These are phyloP conservation scores for Phytophthora fragariaefolia DNA, from an alignment of 352 stramenopile species.

Conservation along the genomic window DNA sequence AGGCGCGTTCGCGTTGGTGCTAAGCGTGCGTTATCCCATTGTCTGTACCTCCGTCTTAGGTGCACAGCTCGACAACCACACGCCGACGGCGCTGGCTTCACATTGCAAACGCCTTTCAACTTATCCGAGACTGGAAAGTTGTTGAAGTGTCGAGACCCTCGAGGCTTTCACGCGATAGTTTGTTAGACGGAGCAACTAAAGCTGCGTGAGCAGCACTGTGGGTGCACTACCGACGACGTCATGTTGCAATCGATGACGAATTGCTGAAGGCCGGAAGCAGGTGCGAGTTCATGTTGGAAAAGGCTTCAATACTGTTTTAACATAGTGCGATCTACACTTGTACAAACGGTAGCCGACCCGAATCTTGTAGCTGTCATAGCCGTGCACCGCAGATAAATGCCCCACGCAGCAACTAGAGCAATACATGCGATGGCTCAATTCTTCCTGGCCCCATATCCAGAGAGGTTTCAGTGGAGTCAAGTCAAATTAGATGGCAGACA, in stretches of 20 bases:
- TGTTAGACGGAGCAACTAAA: background rate
- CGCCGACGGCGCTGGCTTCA: background rate
- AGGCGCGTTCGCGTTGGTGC: constrained; percentile 10
- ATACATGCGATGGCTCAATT: background rate
- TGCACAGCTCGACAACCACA: background rate
- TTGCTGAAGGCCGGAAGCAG: background rate
- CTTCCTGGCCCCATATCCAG: background rate
- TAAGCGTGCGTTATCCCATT: background rate
- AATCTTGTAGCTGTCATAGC: no score
- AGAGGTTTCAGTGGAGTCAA: constrained; percentile 20
- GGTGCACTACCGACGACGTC: background rate
- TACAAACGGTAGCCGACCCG: no score
- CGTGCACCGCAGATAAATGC: background rate
- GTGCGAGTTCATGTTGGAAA: background rate
- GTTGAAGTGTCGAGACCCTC: background rate
- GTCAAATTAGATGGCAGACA: constrained; percentile 1
- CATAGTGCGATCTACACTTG: constrained; percentile 4
- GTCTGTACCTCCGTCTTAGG: background rate
- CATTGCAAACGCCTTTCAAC: background rate
- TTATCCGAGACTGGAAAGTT: background rate
- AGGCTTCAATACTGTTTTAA: background rate
- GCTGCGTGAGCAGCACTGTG: background rate
- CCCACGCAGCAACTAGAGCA: background rate
- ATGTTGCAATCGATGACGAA: background rate
- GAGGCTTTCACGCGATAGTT: background rate